phyloP scores from a whole-genome alignment of 2,329 filamentous ascomycete species.

The Fusarium graminum region DNA sequence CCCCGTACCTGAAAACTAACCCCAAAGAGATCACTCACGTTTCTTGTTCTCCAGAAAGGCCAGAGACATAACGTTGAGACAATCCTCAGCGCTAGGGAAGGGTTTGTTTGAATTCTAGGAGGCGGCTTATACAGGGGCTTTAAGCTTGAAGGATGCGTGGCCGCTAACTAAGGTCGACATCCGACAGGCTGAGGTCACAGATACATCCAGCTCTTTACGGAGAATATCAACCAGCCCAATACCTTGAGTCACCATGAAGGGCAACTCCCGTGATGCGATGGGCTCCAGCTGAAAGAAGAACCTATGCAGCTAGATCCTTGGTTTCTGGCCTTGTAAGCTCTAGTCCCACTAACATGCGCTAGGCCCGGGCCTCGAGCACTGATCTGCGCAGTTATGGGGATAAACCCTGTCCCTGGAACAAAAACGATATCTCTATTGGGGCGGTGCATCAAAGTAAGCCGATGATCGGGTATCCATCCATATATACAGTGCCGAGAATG shows the following conservation, averaged over 20 bases:
- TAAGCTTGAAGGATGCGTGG: neutral
- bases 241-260: neutral
- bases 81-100: neutral
- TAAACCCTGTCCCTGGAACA: neutral
- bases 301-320: slow-evolving; percentile 17
- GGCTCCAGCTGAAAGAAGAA: slow-evolving; percentile 24
- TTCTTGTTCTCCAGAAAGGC: neutral
- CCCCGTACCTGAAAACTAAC: slow-evolving; percentile 13
- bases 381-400: neutral
- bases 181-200: neutral
- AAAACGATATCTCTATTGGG: slow-evolving; percentile 8
- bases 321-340: slow-evolving; percentile 21
- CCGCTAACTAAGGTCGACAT: neutral
- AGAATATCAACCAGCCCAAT: neutral
- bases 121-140: neutral
- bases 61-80: neutral
- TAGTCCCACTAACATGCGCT: slow-evolving; percentile 21
- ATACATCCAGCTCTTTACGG: neutral
- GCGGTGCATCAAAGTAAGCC: slow-evolving; percentile 12
- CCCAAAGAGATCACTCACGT: neutral
- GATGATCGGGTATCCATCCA: neutral
- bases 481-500: neutral
- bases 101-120: neutral
- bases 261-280: neutral
- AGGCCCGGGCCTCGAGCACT: slow-evolving; percentile 22